These are phyloP conservation scores for Pyrus pyrifolia DNA, from an alignment of 306 rosid genomes.

Conservation along the genomic window DNA sequence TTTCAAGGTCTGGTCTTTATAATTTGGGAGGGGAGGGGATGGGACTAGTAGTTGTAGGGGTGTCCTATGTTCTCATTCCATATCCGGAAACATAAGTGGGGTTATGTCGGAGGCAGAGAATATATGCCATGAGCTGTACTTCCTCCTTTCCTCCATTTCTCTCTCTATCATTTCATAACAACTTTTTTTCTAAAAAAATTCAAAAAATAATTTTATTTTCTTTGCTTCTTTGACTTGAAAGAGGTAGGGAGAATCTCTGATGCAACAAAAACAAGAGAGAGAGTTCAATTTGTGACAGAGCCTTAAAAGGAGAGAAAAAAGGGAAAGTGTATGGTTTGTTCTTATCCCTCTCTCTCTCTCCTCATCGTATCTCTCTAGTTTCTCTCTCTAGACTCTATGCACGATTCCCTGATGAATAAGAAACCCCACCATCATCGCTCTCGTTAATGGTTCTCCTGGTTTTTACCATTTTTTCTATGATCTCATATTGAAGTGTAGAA, in stretches of 20 bases:
- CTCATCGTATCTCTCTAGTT: conserved; percentile 1
- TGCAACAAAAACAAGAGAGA: conserved; percentile 50
- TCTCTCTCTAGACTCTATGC: conserved; percentile 7
- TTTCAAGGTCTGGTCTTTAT: conserved; percentile 26
- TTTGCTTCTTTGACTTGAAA: conserved; percentile 82
- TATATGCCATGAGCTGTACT: conserved; percentile 87
- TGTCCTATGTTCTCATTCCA: conserved; percentile 83
- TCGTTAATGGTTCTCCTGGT: too few relatives aligned
- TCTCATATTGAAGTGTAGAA: too few relatives aligned
- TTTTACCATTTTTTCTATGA: too few relatives aligned
- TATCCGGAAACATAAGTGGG: conserved; percentile 96
- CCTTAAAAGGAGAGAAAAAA: conserved; percentile 91
- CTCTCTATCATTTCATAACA: conserved; percentile 46
- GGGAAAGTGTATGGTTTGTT: conserved; percentile 89
- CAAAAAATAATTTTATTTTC: not conserved
- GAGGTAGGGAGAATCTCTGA: conserved; percentile 76
- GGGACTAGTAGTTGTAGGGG: conserved; percentile 19
- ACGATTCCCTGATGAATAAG: conserved; percentile 15
- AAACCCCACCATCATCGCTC: not conserved
- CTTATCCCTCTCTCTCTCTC: conserved; percentile 45
- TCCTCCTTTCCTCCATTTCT: conserved; percentile 26
- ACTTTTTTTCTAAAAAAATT: conserved; percentile 21
- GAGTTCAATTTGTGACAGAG: conserved; percentile 49
- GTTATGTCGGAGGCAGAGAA: conserved; percentile 65
- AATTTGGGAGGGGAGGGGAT: conserved; percentile 19